Base-by-base conservation (phyloP, 805 yeast genomes). In the Candida maltosa region DNA sequence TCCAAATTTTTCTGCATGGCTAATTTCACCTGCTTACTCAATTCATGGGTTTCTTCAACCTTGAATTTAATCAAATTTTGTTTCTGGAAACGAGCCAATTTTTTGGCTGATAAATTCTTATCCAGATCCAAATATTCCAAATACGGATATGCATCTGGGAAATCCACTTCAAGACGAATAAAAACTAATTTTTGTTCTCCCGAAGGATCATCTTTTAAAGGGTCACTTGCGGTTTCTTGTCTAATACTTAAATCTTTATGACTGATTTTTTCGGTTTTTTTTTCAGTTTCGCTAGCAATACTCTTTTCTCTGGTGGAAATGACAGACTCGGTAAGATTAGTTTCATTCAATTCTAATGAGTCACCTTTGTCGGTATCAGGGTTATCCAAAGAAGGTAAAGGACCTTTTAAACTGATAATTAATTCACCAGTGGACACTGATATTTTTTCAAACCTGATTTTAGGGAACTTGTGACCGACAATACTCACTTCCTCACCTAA, bases 401-500 rank as follows among this genome's bases (percentile, higher is more conserved):
- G 69, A 0, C 97, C 97, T 44, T 80, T 75, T 34, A 93, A 58
- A n/a, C 94, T 80, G 9, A 93, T 57, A 3, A 79, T 77, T 37
- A 89, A 63, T 20, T 72, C 78, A 26, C 97, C 96, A 0, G 95
- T 83, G 0, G 94, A 78, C 0, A 91, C 95, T 2, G 93, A 80
- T 5, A 93, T 88, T 46, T 80, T 79, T 51, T 91, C 97, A 55
- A 93, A 88, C 2, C 80, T 65, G 3, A 93, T 73, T 46, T 83
- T 87, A 1, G 96, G 95, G 53, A 89, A 88, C 47, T 85, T 86
- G 47, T 83, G 88, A 2, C 96, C 95, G 5, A 88, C 87, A 12
- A 76, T 67, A 44, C 94, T 83, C 2, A 93, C 88, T 56, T 91
- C 98, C 56, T 89, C 96, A 5, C 96, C 96, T 17, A 91, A 58